Percentiles rank a stretch among this genome's conserved stretches.
These are phyloP conservation scores for Reticulascus tulasneorum DNA, from an alignment of 2,329 filamentous ascomycete genomes.

Conservation along the genomic window DNA sequence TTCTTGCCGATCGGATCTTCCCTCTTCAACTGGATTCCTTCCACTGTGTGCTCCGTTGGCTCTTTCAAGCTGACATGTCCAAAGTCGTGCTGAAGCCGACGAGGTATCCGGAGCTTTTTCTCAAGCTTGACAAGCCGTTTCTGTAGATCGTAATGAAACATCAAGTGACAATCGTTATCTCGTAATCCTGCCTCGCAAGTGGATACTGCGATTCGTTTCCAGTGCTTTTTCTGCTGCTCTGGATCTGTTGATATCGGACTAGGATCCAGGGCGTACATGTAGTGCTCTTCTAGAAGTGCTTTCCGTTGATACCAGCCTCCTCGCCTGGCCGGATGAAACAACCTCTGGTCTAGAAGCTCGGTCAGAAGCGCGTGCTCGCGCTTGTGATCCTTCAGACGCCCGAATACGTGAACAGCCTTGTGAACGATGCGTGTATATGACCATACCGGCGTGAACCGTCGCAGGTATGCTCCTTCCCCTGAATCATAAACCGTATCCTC, in stretches of 20 bases:
- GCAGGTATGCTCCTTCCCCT: constrained; percentile 83
- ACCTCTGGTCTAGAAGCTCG: constrained; percentile 72
- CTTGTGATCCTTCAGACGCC: constrained; percentile 74
- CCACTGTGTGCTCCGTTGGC: constrained; percentile 69
- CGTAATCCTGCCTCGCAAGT: constrained; percentile 87
- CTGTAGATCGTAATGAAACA: constrained; percentile 91
- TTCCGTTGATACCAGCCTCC: constrained; percentile 96
- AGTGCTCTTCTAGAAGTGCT: constrained; percentile 90
- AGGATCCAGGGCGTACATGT: constrained; percentile 67
- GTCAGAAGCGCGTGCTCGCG: constrained; percentile 70
- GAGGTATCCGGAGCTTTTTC: constrained; percentile 74
- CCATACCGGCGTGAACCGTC: constrained; percentile 86
- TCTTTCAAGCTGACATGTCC: constrained; percentile 75
- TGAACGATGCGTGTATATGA: constrained; percentile 91
- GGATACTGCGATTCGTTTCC: constrained; percentile 69
- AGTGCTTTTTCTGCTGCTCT: constrained; percentile 69
- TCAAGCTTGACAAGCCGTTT: constrained; percentile 92
- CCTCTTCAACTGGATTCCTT: constrained; percentile 73
- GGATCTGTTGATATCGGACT: constrained; percentile 29
- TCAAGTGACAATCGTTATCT: constrained; percentile 83
- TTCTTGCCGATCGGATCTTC: constrained; percentile 40
- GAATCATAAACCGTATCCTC: constrained; percentile 74
- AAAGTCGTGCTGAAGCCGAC: constrained; percentile 89
- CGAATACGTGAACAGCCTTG: constrained; percentile 76
- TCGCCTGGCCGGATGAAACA: constrained; percentile 81